Conservation (phyloP, 2,329 filamentous ascomycete species). For the Harringtonia lauricola region DNA sequence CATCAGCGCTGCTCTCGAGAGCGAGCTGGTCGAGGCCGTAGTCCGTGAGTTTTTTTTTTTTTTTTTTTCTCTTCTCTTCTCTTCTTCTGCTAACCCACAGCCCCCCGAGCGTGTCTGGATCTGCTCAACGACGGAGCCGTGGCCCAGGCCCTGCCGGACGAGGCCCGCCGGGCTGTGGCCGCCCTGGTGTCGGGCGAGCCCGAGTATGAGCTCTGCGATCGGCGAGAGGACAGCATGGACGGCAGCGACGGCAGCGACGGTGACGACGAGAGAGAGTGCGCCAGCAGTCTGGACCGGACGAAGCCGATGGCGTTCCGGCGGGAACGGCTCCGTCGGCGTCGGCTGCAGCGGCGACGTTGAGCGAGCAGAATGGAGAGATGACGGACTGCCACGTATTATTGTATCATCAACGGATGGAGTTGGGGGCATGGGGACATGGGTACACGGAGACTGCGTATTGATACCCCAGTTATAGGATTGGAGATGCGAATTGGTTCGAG, state of each 20-base stretch:
- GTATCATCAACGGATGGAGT: no score
- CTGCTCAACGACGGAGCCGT: constrained; percentile 21
- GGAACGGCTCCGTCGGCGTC: no score
- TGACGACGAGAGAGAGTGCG: neutral
- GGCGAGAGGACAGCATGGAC: no score
- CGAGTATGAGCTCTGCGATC: neutral
- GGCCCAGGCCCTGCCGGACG: constrained; percentile 12
- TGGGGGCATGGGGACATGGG: no score
- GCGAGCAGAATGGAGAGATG: no score
- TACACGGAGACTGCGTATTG: no score
- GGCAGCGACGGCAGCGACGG: no score
- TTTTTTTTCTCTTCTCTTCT: neutral
- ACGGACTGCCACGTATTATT: no score
- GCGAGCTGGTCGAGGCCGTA: constrained; percentile 20
- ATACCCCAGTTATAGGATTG: no score
- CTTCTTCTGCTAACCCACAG: constrained; percentile 5
- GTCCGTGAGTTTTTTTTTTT: constrained; percentile 21
- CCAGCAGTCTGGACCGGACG: neutral
- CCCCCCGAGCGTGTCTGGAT: constrained; percentile 19
- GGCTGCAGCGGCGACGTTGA: no score
- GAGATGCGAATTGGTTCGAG: no score
- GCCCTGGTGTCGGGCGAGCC: constrained; percentile 11
- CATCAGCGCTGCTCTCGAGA: constrained; percentile 29
- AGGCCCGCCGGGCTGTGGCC: constrained; percentile 15
- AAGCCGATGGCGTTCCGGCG: no score